Evolutionary conservation across 768 basidiomycete species (phyloP).

Genomic region (Cystobasidium onofrii): DNA sequence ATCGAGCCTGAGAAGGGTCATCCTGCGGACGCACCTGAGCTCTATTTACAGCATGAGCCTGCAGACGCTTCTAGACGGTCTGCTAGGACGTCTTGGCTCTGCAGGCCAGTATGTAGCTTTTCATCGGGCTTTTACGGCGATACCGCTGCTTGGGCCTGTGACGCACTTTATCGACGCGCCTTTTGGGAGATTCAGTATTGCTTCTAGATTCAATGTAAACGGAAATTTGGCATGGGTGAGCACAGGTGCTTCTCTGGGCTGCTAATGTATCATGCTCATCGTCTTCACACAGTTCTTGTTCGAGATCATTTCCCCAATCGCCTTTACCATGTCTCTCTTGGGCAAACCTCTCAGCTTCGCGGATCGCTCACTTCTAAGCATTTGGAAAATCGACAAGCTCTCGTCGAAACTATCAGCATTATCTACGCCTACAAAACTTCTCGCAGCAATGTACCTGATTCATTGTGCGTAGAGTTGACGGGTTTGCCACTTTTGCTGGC

Average conservation of each 20-base stretch:
- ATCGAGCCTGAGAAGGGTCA: neutral
- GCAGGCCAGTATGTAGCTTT: conserved; percentile 20
- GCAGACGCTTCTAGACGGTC: neutral
- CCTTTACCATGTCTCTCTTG: neutral
- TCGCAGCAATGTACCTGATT: conserved; percentile 13
- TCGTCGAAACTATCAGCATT: neutral
- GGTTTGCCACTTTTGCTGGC: neutral
- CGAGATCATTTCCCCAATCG: conserved; percentile 19
- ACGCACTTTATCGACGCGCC: conserved; percentile 24
- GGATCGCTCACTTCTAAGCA: conserved; percentile 11
- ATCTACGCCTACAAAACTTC: conserved; percentile 24
- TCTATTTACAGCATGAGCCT: neutral
- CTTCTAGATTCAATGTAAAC: conserved; percentile 23
- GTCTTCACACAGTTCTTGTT: conserved; percentile 14
- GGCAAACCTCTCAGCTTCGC: conserved; percentile 10
- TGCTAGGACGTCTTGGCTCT: neutral
- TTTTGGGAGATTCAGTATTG: conserved; percentile 27
- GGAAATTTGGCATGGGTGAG: conserved; percentile 21
- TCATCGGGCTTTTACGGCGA: neutral
- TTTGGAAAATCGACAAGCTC: neutral
- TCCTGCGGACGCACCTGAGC: neutral
- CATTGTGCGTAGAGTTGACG: conserved; percentile 6
- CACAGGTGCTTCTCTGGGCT: too few species aligned
- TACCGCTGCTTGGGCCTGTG: neutral
- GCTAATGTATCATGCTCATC: neutral